phyloP scores from a whole-genome alignment of 2,329 filamentous ascomycete species.

The Diaporthe sp. region DNA sequence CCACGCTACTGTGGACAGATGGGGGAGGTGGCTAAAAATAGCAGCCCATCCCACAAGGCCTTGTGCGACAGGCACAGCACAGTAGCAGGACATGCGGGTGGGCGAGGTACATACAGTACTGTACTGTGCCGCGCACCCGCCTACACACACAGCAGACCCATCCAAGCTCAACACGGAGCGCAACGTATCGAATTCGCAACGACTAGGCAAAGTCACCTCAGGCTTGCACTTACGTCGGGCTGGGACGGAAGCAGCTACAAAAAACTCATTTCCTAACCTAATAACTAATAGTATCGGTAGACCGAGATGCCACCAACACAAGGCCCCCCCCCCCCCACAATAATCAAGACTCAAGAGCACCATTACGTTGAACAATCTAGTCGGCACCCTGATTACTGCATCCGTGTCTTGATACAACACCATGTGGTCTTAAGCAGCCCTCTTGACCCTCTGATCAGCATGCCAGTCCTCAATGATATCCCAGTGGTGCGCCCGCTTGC shows the following conservation, averaged over 20 bases:
- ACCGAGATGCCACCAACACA: not conserved
- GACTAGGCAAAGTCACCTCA: slow-evolving; percentile 1
- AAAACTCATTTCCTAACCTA: not conserved
- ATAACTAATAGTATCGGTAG: not conserved
- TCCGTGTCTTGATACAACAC: not conserved
- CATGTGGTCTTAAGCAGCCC: not conserved
- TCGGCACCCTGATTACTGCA: not conserved
- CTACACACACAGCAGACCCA: not conserved
- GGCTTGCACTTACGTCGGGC: not conserved
- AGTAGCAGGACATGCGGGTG: not conserved
- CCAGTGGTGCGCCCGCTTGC: slow-evolving; percentile 1
- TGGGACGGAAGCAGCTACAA: not conserved
- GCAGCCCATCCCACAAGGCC: slow-evolving; percentile 27
- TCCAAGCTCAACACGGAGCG: not conserved
- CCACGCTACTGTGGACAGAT: slow-evolving; percentile 22
- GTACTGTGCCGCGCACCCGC: not conserved
- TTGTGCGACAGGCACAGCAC: slow-evolving; percentile 13
- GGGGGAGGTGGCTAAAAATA: slow-evolving; percentile 14
- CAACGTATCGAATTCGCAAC: not conserved
- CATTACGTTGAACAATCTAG: not conserved
- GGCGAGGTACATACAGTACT: not conserved
- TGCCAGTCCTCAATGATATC: slow-evolving; percentile 29
- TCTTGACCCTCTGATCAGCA: not conserved
- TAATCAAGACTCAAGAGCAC: not conserved
- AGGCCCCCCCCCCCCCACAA: not conserved